phyloP scores from a whole-genome alignment of 2,329 filamentous ascomycete species.

The Aspergillus sp. region DNA sequence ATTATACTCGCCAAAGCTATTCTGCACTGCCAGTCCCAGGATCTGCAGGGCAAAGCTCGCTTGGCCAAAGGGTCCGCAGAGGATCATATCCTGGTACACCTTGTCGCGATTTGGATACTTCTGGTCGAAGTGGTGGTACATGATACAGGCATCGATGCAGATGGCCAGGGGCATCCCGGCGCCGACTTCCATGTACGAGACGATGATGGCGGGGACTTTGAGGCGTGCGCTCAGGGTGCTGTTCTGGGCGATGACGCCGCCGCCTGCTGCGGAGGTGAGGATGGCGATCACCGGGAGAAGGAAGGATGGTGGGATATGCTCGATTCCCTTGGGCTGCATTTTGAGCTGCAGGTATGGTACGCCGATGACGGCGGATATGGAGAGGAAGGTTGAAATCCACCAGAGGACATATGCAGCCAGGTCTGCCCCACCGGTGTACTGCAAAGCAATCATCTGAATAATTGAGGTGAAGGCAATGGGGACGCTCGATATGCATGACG shows the following conservation, averaged over 20 bases:
- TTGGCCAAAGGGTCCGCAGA: constrained; percentile 48
- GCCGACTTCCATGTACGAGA: constrained; percentile 47
- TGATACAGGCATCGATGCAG: constrained; percentile 39
- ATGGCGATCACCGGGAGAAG: constrained; percentile 47
- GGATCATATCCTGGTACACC: constrained; percentile 47
- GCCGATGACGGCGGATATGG: constrained; percentile 36
- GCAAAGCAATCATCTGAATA: constrained; percentile 55
- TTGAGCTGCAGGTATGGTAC: constrained; percentile 44
- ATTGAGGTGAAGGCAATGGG: constrained; percentile 43
- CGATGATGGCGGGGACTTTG: constrained; percentile 46
- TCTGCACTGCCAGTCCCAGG: constrained; percentile 39
- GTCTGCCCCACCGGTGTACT: constrained; percentile 33
- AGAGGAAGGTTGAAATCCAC: constrained; percentile 45
- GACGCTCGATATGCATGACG: constrained; percentile 45
- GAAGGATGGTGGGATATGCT: constrained; percentile 38
- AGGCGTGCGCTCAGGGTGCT: constrained; percentile 31
- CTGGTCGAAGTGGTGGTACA: constrained; percentile 37
- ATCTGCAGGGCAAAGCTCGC: constrained; percentile 46
- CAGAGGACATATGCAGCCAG: constrained; percentile 44
- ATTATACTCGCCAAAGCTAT: constrained; percentile 40
- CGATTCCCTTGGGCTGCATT: constrained; percentile 41
- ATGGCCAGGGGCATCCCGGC: constrained; percentile 39
- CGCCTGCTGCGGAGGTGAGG: constrained; percentile 46
- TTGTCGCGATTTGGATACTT: constrained; percentile 26
- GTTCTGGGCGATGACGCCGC: constrained; percentile 41